phyloP scores from a whole-genome alignment of 768 basidiomycete species.

The Paxillus rubicundulus region DNA sequence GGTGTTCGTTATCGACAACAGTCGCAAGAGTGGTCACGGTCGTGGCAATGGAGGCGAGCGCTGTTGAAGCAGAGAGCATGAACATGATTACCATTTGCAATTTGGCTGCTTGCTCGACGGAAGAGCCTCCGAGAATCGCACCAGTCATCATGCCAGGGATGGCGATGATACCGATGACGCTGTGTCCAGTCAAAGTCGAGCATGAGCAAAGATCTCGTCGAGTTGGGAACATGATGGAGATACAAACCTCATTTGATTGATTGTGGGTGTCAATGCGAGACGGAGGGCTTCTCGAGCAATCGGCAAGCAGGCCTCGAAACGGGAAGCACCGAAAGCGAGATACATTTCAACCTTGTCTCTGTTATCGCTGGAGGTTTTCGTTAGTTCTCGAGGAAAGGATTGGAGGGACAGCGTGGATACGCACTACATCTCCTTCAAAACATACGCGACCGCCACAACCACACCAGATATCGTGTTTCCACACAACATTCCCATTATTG shows the following conservation, averaged over 20 bases:
- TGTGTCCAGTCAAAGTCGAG: slow-evolving; percentile 21
- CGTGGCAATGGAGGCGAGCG: slow-evolving; percentile 64
- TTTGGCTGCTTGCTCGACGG: slow-evolving; percentile 80
- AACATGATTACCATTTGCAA: slow-evolving; percentile 95
- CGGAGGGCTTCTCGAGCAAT: slow-evolving; percentile 77
- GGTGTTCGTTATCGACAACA: slow-evolving; percentile 66
- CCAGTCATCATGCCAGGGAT: slow-evolving; percentile 93
- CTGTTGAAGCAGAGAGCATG: slow-evolving; percentile 80
- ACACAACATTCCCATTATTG: slow-evolving; percentile 83
- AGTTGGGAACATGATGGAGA: background rate
- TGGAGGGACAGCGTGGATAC: slow-evolving; percentile 19
- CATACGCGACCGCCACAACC: slow-evolving; percentile 63
- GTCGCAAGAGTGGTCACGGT: slow-evolving; percentile 59
- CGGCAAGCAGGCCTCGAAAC: slow-evolving; percentile 80
- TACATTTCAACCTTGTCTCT: slow-evolving; percentile 83
- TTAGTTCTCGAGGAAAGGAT: background rate
- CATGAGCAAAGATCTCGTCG: background rate
- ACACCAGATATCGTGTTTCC: slow-evolving; percentile 77
- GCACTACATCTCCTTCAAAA: slow-evolving; percentile 76
- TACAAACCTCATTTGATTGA: slow-evolving; percentile 80
- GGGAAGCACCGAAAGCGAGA: slow-evolving; percentile 81
- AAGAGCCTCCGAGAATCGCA: slow-evolving; percentile 82
- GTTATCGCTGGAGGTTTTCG: slow-evolving; percentile 56
- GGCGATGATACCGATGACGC: slow-evolving; percentile 73
- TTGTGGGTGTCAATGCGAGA: slow-evolving; percentile 73